Percentiles rank a stretch among this genome's conserved stretches.
Evolutionary conservation across 2,329 filamentous ascomycete species (phyloP).

Genomic region (Pezicula carpinea): DNA sequence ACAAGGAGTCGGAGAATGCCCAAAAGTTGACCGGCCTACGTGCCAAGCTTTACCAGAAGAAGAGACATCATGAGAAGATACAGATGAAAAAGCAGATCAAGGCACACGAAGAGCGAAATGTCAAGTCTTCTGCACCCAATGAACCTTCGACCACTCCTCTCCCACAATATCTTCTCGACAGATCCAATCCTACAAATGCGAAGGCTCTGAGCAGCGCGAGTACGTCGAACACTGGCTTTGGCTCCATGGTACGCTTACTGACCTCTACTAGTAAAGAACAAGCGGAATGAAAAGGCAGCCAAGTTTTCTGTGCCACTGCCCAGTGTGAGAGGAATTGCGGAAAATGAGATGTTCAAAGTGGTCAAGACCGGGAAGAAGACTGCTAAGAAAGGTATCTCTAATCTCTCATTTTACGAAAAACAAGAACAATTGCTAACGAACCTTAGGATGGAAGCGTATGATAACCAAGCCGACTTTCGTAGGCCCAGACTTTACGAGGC

Average conservation of each 20-base stretch:
- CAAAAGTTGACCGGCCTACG: constrained; percentile 89
- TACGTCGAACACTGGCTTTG: not conserved
- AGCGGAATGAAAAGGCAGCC: constrained; percentile 87
- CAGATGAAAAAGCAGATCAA: constrained; percentile 95
- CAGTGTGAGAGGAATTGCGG: constrained; percentile 87
- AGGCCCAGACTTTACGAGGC: constrained; percentile 69
- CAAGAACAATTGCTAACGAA: not conserved
- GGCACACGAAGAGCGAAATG: constrained; percentile 91
- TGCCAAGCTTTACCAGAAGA: constrained; percentile 85
- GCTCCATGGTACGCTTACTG: not conserved
- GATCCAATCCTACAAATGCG: constrained; percentile 51
- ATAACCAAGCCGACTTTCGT: constrained; percentile 77
- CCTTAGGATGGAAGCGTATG: constrained; percentile 54
- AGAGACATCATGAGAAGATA: constrained; percentile 92
- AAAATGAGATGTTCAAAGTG: constrained; percentile 98
- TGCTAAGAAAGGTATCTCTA: constrained; percentile 62
- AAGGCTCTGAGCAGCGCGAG: constrained; percentile 74
- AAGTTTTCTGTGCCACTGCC: constrained; percentile 89
- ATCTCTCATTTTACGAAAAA: not conserved
- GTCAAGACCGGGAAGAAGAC: constrained; percentile 96
- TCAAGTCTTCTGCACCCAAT: constrained; percentile 76
- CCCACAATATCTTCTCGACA: constrained; percentile 78
- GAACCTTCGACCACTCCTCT: constrained; percentile 64
- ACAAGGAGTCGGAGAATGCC: constrained; percentile 83
- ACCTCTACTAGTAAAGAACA: constrained; percentile 69